Evolutionary conservation across 1,139 yeast species (phyloP), one percentile per base, ranked within the genome.

Genomic region (Yamadazyma friedrichii): DNA sequence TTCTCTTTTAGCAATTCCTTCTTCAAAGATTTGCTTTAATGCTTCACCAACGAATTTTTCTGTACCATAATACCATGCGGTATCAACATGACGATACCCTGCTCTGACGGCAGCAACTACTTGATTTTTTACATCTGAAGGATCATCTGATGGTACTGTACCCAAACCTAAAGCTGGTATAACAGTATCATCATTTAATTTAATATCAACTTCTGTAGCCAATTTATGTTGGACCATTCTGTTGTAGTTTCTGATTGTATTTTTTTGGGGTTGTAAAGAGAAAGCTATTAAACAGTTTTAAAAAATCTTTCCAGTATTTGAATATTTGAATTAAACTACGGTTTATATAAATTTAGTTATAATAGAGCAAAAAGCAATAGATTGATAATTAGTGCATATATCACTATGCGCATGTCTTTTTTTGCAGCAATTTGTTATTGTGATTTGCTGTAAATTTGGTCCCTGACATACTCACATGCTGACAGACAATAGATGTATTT

Each of bases 41-140:
- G 78, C 82, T 48, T 71, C 63, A 2, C 83, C 83, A 31, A 78
- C 59, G 42, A 59, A 67, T 40, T 65, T 62, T 50, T 78, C 83
- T 6, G 75, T 65, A 0, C 79, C 78, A 53, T 78, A 78, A 43
- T 54, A 66, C 74, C 73, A 68, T 11, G 74, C 74, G 9, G 73
- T 65, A 45, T 69, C 74, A 33, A 69, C 65, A 40, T 61, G 69
- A 29, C 74, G 64, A 44, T 64, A 68, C 0, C 74, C 74, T 0
- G 74, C 71, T 44, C 58, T 65, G 4, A 69, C 58, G 1, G 74
- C 74, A 9, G 71, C 58, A 12, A 63, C 54, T 2, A 68, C 71
- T 49, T 66, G 72, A 30, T 62, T 56, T 36, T 62, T 65, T 2
- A 67, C 67, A 22, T 59, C 67, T 9, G 53, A 51, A 6, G 65